phyloP scores from a whole-genome alignment of 2,329 filamentous ascomycete genomes.

The Phyllosticta citriasiana region DNA sequence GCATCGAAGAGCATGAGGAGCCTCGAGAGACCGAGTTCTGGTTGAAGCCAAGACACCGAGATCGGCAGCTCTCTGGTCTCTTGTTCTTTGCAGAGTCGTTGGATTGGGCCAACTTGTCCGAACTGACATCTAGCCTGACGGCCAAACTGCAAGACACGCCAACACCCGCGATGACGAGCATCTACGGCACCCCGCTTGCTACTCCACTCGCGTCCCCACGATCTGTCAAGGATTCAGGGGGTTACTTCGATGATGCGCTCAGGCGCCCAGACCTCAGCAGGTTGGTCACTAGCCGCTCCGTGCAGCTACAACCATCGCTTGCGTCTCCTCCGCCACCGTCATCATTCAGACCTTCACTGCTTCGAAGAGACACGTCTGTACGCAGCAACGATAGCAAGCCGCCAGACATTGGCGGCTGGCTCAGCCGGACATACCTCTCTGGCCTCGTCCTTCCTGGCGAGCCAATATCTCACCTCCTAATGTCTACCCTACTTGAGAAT shows the following conservation, averaged over 20 bases:
- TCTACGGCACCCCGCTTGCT: slow-evolving; percentile 27
- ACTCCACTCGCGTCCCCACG: slow-evolving; percentile 24
- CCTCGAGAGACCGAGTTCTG: slow-evolving; percentile 11
- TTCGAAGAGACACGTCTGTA: slow-evolving; percentile 1
- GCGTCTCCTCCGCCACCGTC: slow-evolving; percentile 3
- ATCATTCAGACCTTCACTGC: not conserved
- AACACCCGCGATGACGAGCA: slow-evolving; percentile 16
- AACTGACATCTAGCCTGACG: slow-evolving; percentile 27
- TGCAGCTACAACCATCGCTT: slow-evolving; percentile 23
- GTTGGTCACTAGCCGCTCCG: slow-evolving; percentile 17
- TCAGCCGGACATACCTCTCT: slow-evolving; percentile 45
- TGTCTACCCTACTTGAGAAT: slow-evolving; percentile 47
- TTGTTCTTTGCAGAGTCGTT: slow-evolving; percentile 41
- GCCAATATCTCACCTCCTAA: slow-evolving; percentile 43
- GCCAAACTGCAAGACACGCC: slow-evolving; percentile 22
- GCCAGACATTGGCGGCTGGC: slow-evolving; percentile 39
- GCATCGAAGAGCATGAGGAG: slow-evolving; percentile 12
- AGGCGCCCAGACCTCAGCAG: slow-evolving; percentile 18
- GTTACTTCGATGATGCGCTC: slow-evolving; percentile 25
- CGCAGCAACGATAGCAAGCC: slow-evolving; percentile 11
- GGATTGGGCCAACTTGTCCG: slow-evolving; percentile 38
- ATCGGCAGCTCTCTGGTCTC: slow-evolving; percentile 39
- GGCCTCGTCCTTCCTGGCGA: slow-evolving; percentile 47
- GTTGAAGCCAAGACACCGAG: slow-evolving; percentile 21
- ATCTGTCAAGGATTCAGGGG: slow-evolving; percentile 19